A percentile compares a stretch with the other conserved stretches of the same genome.
Evolutionary conservation across 257 asterid species (phyloP).

Genomic region (Osmanthus fragrans): DNA sequence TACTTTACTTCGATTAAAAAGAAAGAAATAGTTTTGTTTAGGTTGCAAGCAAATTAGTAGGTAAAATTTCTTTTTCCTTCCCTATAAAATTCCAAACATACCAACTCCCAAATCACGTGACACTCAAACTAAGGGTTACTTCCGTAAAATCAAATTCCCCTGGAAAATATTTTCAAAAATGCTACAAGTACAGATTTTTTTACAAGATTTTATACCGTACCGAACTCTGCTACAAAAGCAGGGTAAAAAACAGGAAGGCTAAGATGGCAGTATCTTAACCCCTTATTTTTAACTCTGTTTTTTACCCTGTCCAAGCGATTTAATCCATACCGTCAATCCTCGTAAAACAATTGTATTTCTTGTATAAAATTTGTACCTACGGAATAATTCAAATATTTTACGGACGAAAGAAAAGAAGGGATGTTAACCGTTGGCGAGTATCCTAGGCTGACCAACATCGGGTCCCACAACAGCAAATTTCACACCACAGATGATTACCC

Average conservation of each 20-base stretch:
- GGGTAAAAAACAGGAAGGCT: too few species aligned
- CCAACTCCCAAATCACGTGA: slow-evolving; percentile 10
- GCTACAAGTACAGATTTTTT: too few species aligned
- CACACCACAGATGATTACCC: slow-evolving; percentile 29
- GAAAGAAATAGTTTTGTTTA: background rate
- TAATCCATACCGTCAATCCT: too few species aligned
- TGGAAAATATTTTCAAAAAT: background rate
- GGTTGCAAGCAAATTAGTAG: slow-evolving; percentile 10
- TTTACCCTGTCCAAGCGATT: too few species aligned
- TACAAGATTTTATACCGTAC: too few species aligned
- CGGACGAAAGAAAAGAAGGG: background rate
- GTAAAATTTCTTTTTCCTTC: background rate
- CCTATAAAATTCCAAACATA: background rate
- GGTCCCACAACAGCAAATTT: slow-evolving; percentile 31
- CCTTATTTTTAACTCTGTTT: too few species aligned
- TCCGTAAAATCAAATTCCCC: background rate
- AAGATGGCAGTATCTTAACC: too few species aligned
- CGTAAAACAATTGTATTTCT: too few species aligned
- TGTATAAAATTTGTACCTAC: too few species aligned
- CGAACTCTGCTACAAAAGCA: too few species aligned
- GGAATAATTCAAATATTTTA: too few species aligned
- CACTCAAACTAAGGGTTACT: background rate
- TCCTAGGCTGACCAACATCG: background rate
- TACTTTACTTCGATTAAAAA: background rate
- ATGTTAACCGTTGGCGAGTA: slow-evolving; percentile 29